Evolutionary conservation across 768 basidiomycete species (phyloP).

Genomic region (Russula olivacea): DNA sequence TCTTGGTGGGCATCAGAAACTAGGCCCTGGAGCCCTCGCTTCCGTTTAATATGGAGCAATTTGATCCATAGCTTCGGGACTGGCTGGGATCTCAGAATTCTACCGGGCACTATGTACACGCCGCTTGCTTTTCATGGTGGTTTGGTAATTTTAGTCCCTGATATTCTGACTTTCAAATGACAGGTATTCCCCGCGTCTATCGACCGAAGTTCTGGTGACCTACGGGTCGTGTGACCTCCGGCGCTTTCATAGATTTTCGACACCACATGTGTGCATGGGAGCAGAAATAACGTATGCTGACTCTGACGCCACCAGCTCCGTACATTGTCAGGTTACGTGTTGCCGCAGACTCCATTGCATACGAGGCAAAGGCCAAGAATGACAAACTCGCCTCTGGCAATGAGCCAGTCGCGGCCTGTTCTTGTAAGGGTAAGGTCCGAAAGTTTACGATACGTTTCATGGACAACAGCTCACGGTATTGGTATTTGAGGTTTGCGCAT

Average conservation of each 20-base stretch:
- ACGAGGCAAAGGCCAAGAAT: not conserved
- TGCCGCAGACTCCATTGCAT: no score
- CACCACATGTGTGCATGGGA: not conserved
- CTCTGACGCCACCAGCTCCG: not conserved
- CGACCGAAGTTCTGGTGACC: not conserved
- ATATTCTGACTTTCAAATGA: not conserved
- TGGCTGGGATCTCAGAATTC: slow-evolving; percentile 5
- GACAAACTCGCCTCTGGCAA: not conserved
- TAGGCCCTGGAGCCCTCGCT: not conserved
- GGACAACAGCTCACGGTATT: not conserved
- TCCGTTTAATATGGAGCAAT: not conserved
- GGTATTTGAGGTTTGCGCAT: not conserved
- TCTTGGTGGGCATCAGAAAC: not conserved
- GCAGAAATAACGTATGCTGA: not conserved
- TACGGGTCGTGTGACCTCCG: not conserved
- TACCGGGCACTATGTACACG: not conserved
- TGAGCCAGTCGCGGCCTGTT: not conserved
- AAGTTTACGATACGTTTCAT: not conserved
- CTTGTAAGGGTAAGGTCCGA: not conserved
- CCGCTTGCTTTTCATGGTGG: not conserved
- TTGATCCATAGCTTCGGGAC: not conserved
- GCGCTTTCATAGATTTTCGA: not conserved
- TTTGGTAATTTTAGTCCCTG: not conserved
- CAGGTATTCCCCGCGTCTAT: not conserved
- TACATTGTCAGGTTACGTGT: not conserved